Evolutionary conservation across 2,329 filamentous ascomycete species (phyloP).

Genomic region (Monilinia fructigena): DNA sequence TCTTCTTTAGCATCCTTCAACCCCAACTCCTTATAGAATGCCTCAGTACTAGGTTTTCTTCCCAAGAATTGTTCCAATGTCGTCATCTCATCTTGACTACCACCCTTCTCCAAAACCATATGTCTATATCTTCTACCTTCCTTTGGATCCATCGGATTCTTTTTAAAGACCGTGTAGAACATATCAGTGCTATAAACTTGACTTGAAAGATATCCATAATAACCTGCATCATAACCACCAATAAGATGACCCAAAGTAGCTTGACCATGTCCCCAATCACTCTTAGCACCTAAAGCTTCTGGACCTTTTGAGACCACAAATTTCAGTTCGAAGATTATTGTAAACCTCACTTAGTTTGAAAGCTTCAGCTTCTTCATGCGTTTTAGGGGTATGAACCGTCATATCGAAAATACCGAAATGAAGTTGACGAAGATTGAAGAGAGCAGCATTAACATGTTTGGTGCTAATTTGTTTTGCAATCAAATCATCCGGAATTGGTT

Average conservation of each 20-base stretch:
- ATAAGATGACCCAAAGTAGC: conserved; percentile 81
- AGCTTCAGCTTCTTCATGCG: conserved; percentile 66
- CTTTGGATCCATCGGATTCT: conserved; percentile 72
- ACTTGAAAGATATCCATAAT: conserved; percentile 73
- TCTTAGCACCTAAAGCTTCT: conserved; percentile 57
- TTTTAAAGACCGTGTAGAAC: conserved; percentile 78
- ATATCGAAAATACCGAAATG: conserved; percentile 84
- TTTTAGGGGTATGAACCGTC: conserved; percentile 69
- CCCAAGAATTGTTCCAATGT: conserved; percentile 77
- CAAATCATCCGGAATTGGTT: conserved; percentile 71
- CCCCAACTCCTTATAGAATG: conserved; percentile 78
- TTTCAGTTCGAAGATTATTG: conserved; percentile 70
- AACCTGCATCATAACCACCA: conserved; percentile 81
- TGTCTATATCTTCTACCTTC: conserved; percentile 75
- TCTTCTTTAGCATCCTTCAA: conserved; percentile 34
- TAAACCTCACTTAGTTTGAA: conserved; percentile 66
- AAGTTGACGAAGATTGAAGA: conserved; percentile 75
- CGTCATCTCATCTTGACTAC: conserved; percentile 77
- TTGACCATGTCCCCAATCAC: conserved; percentile 70
- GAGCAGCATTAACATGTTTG: conserved; percentile 77
- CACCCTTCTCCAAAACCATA: conserved; percentile 74
- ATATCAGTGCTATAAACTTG: conserved; percentile 83
- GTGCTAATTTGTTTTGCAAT: conserved; percentile 72
- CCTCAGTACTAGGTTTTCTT: conserved; percentile 71
- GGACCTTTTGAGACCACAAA: conserved; percentile 71